phyloP scores from a whole-genome alignment of 1,139 yeast species.

The Pichia kudriavzevii region DNA sequence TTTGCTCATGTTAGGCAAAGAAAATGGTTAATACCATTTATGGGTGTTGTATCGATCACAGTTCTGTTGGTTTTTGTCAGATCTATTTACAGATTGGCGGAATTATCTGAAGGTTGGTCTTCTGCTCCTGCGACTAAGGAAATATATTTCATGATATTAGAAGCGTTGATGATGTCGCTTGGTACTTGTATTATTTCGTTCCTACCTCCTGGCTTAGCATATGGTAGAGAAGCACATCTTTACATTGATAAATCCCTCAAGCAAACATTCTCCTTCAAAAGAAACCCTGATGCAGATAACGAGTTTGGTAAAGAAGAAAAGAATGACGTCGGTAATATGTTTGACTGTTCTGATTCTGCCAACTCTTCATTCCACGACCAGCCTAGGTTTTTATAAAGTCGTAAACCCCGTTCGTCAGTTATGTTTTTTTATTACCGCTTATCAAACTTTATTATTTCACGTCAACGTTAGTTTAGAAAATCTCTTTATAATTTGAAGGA shows the following conservation, averaged over 20 bases:
- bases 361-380: too few species aligned
- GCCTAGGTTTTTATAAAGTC: too few species aligned
- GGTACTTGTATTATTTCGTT: constrained; percentile 42
- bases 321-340: too few species aligned
- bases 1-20: constrained; percentile 37
- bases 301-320: constrained; percentile 20
- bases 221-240: constrained; percentile 32
- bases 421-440: too few species aligned
- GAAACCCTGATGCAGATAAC: too few species aligned
- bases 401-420: too few species aligned
- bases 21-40: constrained; percentile 40
- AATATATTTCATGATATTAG: constrained; percentile 65
- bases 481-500: too few species aligned
- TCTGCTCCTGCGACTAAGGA: constrained; percentile 70
- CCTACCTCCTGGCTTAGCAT: constrained; percentile 57
- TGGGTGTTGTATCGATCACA: constrained; percentile 44
- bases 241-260: constrained; percentile 18
- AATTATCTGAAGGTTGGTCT: constrained; percentile 68
- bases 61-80: constrained; percentile 59
- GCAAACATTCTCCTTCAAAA: too few species aligned
- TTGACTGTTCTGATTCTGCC: too few species aligned
- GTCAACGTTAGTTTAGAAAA: too few species aligned
- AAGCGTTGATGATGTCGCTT: constrained; percentile 59
- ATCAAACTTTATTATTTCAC: too few species aligned
- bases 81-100: constrained; percentile 75